Base-by-base conservation (phyloP, 331 rosid species). In the Phaseolus coccineus region DNA sequence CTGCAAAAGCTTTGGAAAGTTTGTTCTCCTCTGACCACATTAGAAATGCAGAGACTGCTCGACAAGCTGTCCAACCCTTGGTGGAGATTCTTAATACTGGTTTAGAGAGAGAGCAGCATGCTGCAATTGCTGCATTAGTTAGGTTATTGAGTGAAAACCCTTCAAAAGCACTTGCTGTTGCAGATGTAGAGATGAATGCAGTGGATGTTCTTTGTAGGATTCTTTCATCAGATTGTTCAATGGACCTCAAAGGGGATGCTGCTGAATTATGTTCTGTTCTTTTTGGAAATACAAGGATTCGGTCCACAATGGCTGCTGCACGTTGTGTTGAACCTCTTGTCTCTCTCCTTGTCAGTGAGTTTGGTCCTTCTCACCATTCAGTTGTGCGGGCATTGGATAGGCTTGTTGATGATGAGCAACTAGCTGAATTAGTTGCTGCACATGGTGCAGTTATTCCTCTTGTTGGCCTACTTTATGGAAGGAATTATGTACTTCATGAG, bases 81-180 rank as follows among this genome's bases (percentile, higher is more conserved):
- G 97, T 96, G 83, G 99, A 96, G 91, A 96, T 96, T 90, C 99
- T 96, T 78, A 96, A 91, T 85, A 93, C 94, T 64, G 99, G 99
- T 58, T 77, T 86, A 66, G 98, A 96, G 90, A 91, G 85, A 82
- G 99, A 96, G 85, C 99, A 96, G 84, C 98, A 96, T 84, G 99
- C 99, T 81, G 97, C 94, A 33, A 96, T 96, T 77, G 97, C 98
- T 77, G 97, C 99, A 33, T 88, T 96, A 77, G 97, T 96, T 77
- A 90, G 97, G 84, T 80, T 96, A 78, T 87, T 96, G 84, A 96
- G 98, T 85, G 99, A 96, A 87, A 96, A 96, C 62, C 96, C 99
- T 70, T 93, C 99, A 48, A 91, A 85, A 82, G 98, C 97, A 73
- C 91, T 96, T 61, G 99, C 94, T 80, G 97, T 96, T 78, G 97